Evolutionary conservation across 1,284 basidiomycete species (phyloP).

Genomic region (Sanghuangporus baumii): DNA sequence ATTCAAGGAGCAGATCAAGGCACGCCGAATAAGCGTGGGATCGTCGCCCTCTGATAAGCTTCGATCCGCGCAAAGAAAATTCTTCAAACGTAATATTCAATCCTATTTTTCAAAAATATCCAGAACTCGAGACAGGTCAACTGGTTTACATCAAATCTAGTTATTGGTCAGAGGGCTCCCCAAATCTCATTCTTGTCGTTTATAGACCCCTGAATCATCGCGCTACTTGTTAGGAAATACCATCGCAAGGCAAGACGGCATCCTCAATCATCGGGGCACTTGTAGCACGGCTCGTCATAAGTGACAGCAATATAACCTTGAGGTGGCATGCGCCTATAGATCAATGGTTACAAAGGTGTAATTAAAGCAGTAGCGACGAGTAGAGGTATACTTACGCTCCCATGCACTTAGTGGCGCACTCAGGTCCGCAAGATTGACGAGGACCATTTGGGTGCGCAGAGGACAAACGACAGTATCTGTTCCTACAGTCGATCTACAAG

Average conservation of each 20-base stretch:
- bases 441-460: constrained; percentile 10
- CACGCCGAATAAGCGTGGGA: background rate
- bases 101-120: background rate
- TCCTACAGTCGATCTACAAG: constrained; percentile 13
- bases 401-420: constrained; percentile 13
- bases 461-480: constrained; percentile 8
- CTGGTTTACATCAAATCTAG: too few relatives aligned
- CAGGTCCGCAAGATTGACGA: constrained; percentile 6
- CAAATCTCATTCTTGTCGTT: too few relatives aligned
- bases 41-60: background rate
- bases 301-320: background rate
- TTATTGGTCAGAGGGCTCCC: too few relatives aligned
- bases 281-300: constrained; percentile 3
- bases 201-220: background rate
- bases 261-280: background rate
- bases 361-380: background rate
- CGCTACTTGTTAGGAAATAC: constrained; percentile 10
- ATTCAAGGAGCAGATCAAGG: constrained; percentile 1
- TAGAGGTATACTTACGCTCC: constrained; percentile 10
- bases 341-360: background rate
- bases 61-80: background rate
- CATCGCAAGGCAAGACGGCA: background rate
- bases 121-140: too few relatives aligned
- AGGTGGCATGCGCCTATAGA: background rate
- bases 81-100: background rate